Base-by-base conservation (phyloP, 352 stramenopile species). In the Globisporangium solare region DNA sequence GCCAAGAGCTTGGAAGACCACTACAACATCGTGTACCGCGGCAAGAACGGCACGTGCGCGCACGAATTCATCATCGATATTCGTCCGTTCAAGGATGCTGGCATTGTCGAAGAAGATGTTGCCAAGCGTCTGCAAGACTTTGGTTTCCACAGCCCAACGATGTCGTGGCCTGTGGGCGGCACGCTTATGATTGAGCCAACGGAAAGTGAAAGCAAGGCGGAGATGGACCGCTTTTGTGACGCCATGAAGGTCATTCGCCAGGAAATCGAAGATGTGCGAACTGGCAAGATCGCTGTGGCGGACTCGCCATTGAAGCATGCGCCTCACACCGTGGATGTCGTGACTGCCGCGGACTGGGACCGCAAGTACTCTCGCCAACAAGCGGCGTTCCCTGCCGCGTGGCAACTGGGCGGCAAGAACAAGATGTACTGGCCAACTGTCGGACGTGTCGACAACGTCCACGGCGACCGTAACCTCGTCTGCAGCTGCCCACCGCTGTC, bases 51-150 rank as follows among this genome's bases (percentile, higher is more conserved):
- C 40, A 97, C 97, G 56, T 99, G 96, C 56, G 97, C 96, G 40
- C 97, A 99, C 76, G 97, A 99, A 81, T 99, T 99, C 71, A 99
- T 99, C 76, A 94, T 99, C 51, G 97, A 99, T 71, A 90, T 99
- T 53, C 89, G 96, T 52, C 93, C 89, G 41, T 96, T 99, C 66
- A 99, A 99, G 86, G 80, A 94, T 5, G 55, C 76, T 52, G 97
- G 96, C 35, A 90, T 99, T 47, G 96, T 96, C 13, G 97, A 99
- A 80, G 83, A 92, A 64, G 96, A 99, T 78, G 95, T 99, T 18
- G 97, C 97, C 47, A 99, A 99, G 80, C 93, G 96, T 61, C 79
- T 99, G 21, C 96, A 99, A 73, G 97, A 99, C 72, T 99, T 99
- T 71, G 97, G 97, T 35, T 99, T 99, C 85, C 97, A 99, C 78